phyloP scores from a whole-genome alignment of 176 grass and related monocot genomes.

The Chloris gayana region DNA sequence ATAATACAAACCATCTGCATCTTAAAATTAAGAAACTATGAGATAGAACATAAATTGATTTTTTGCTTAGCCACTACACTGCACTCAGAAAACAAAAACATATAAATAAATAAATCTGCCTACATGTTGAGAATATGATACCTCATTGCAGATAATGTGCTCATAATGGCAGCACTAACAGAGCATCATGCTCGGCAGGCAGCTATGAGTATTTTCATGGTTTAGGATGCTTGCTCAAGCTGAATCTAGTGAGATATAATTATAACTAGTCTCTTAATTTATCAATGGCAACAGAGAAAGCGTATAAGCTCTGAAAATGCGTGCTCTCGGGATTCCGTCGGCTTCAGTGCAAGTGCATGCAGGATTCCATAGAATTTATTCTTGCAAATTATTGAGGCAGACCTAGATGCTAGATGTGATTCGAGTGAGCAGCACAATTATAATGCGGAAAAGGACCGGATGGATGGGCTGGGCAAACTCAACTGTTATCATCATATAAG shows the following conservation, averaged over 20 bases:
- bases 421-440: not conserved
- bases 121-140: not conserved
- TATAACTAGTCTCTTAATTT: too few relatives aligned
- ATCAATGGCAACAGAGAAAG: too few relatives aligned
- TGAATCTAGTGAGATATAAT: not conserved
- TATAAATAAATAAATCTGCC: constrained; percentile 3
- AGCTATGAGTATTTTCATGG: constrained; percentile 13
- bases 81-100: constrained; percentile 23
- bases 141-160: not conserved
- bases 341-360: not conserved
- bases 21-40: constrained; percentile 30
- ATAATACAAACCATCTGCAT: constrained; percentile 68
- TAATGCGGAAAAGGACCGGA: not conserved
- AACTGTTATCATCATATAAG: not conserved
- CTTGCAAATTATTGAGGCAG: not conserved
- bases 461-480: not conserved
- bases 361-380: not conserved
- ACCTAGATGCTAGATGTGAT: not conserved
- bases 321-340: too few relatives aligned
- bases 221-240: not conserved
- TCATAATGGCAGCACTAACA: constrained; percentile 2
- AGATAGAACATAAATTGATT: constrained; percentile 13
- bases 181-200: not conserved
- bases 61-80: constrained; percentile 1
- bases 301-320: constrained; percentile 2